A percentile compares a stretch with the other conserved stretches of the same genome.
Evolutionary conservation across 2,329 filamentous ascomycete genomes (phyloP).

Genomic region (Aspergillus sp.): DNA sequence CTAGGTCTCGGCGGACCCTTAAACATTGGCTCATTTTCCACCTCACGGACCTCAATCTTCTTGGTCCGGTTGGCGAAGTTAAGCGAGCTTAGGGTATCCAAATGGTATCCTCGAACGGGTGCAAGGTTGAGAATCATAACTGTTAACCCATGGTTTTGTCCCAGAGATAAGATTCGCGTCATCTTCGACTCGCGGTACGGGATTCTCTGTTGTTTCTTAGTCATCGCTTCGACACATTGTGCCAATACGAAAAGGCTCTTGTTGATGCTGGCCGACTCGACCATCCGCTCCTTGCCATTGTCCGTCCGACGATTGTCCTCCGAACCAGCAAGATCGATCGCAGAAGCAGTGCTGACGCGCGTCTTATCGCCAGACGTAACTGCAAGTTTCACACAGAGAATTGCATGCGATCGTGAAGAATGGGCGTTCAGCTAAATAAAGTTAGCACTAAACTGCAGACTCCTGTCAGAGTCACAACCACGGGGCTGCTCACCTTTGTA

Average conservation of each 20-base stretch:
- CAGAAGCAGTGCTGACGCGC: conserved; percentile 74
- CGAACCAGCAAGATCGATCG: conserved; percentile 89
- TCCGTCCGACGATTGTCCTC: conserved; percentile 93
- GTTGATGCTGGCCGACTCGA: conserved; percentile 97
- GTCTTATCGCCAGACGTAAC: conserved; percentile 62
- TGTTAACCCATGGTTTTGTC: conserved; percentile 90
- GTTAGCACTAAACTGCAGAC: conserved; percentile 1
- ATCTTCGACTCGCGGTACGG: conserved; percentile 95
- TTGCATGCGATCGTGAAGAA: conserved; percentile 81
- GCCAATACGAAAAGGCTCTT: conserved; percentile 92
- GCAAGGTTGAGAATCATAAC: conserved; percentile 95
- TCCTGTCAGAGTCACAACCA: not conserved
- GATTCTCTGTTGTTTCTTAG: conserved; percentile 64
- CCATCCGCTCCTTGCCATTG: conserved; percentile 81
- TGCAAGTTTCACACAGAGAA: conserved; percentile 80
- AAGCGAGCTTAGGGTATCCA: conserved; percentile 85
- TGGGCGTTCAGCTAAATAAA: conserved; percentile 64
- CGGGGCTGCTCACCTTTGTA: conserved; percentile 53
- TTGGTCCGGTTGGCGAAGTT: conserved; percentile 95
- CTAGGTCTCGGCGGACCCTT: conserved; percentile 59
- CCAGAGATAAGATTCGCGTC: conserved; percentile 85
- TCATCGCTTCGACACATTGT: conserved; percentile 92
- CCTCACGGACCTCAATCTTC: conserved; percentile 89
- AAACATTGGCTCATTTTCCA: conserved; percentile 90
- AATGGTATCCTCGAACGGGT: conserved; percentile 82